Conservation (phyloP, 1,284 basidiomycete genomes). For the Boletus sp. region DNA sequence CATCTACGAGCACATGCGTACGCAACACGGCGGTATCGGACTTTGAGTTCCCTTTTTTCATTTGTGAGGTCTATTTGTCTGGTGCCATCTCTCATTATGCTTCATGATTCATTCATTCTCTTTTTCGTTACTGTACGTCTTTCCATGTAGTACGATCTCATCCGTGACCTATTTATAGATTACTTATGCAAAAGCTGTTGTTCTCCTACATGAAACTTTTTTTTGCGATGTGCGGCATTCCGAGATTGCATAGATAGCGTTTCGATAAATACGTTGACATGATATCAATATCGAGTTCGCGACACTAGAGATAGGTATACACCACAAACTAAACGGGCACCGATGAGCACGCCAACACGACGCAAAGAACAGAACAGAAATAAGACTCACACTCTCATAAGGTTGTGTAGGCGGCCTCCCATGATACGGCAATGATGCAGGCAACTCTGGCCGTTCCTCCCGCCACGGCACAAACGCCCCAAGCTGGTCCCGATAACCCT, state of each 20-base stretch:
- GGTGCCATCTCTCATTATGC: slow-evolving; percentile 15
- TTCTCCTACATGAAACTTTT: background rate
- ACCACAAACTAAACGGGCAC: slow-evolving; percentile 34
- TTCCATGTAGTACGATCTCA: slow-evolving; percentile 4
- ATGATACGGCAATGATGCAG: slow-evolving; percentile 50
- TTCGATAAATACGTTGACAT: slow-evolving; percentile 19
- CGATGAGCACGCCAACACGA: background rate
- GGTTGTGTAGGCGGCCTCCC: slow-evolving; percentile 51
- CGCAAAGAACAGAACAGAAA: background rate
- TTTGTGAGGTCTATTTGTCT: background rate
- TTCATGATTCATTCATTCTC: background rate
- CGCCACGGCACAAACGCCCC: slow-evolving; percentile 41
- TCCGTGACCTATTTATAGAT: slow-evolving; percentile 21
- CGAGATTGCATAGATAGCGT: slow-evolving; percentile 14
- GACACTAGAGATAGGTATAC: slow-evolving; percentile 29
- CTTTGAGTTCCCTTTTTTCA: slow-evolving; percentile 20
- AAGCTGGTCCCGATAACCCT: slow-evolving; percentile 51
- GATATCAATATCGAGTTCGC: background rate
- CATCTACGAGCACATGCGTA: slow-evolving; percentile 59
- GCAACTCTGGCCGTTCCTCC: slow-evolving; percentile 48
- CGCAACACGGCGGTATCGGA: slow-evolving; percentile 48
- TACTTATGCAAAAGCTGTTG: slow-evolving; percentile 21
- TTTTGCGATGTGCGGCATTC: background rate
- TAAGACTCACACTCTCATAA: slow-evolving; percentile 50
- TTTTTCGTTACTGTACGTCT: slow-evolving; percentile 12